Evolutionary conservation across 345 rosid species (phyloP), one percentile per base, ranked within the genome.

Genomic region (Cochlearia excelsa): DNA sequence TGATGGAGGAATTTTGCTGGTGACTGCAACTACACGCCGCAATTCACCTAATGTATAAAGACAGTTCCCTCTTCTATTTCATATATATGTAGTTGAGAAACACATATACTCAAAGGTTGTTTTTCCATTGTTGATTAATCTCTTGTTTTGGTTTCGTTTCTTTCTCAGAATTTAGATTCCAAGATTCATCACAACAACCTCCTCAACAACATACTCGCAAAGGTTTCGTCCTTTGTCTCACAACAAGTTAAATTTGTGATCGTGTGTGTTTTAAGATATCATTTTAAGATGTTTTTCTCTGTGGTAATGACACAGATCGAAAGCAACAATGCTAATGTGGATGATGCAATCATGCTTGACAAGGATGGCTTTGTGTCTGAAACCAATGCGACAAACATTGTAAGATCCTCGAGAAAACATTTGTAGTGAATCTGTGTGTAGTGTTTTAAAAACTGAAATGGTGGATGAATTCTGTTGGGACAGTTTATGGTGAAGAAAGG

Each of bases 171-270:
- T 75, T 75, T 90, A 82, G 97, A 90, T 81, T 90, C 95, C 30
- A 90, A 90, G 87, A 85, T 90, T 64, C 95, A 85, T 70, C 95
- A 87, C 82, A 90, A 90, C 75, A 90, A 90, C 74, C 97, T 90
- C 56, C 86, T 90, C 72, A 90, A 90, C 56, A 90, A 85, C 76
- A 87, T 90, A 65, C 82, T 90, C 3, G 94, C 97, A 7, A 90
- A 87, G 97, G 97, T 90, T 78, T 11, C 41, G n/a, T 66, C 44
- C 33, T 49, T 48, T 33, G 1, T 23, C 7, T 3, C 1, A 0
- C 38, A 42, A 26, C 46, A 16, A 56, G 48, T 39, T 56, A 3
- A 54, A 54, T 35, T 11, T 0, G 33, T 57, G 52, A 33, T 48
- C 50, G 1, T 47, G 33, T 56, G 28, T 28, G 1, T 23, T 5